Evolutionary conservation across 1,139 yeast species (phyloP), one percentile per base, ranked within the genome.

Genomic region (Candida sanyaensis): DNA sequence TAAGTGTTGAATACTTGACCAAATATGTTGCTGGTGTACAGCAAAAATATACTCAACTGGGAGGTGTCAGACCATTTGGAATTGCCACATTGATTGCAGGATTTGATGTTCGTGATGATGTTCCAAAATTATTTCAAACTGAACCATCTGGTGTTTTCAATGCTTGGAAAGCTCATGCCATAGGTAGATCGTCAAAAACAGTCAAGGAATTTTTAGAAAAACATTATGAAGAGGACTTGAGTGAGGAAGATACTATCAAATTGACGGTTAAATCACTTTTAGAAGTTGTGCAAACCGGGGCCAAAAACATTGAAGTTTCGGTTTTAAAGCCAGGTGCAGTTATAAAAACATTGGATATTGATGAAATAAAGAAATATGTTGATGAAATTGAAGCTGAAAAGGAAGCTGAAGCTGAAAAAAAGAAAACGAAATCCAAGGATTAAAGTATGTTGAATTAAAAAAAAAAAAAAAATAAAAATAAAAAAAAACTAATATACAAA

Each of bases 111-210:
- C 86, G 88, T 60, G 97, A 90, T 66, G 72, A 70, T 24, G 80
- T 78, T 36, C 98, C 99, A 42, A 84, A 83, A 65, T 79, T 95
- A 59, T 93, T 86, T 70, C 96, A 89, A 69, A 93, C 99, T 17
- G 99, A 93, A 67, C 99, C 99, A 41, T 88, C 96, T 41, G 99
- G 99, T 28, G 95, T 93, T 55, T 93, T 87, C 65, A 90, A 96
- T 48, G 96, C 98, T n/a, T 93, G 99, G 99, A 90, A 92, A 68
- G 98, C 99, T 21, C 95, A 90, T 66, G 92, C 99, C 24, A 93
- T 95, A 64, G 99, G 99, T 49, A 84, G 97, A 64, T 88, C 96
- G 51, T 82, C 96, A 53, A 93, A 93, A 68, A 93, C 98, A 1
- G 98, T 95, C 31, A 85, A 96, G 58, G 99, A 95, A 67, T 88